These are phyloP conservation scores for Pyronema domesticum DNA, from an alignment of 495 filamentous ascomycete genomes.

Conservation along the genomic window DNA sequence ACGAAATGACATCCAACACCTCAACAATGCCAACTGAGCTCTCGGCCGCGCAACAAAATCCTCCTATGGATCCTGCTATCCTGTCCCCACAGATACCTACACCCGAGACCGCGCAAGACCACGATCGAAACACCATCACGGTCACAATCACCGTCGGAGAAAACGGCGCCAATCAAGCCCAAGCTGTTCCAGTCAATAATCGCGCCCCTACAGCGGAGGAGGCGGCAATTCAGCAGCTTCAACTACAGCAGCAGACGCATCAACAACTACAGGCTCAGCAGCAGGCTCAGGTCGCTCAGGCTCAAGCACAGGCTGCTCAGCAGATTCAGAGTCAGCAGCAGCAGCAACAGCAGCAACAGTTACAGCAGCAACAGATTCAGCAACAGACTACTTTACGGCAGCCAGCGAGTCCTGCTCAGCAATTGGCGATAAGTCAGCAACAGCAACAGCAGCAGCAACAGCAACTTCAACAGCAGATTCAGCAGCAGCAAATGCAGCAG, in stretches of 20 bases:
- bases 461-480: conserved; percentile 6
- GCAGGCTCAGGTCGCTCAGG: conserved; percentile 3
- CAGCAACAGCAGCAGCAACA: conserved; percentile 18
- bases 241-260: conserved; percentile 6
- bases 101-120: conserved; percentile 18
- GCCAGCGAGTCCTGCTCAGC: neutral
- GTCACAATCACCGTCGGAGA: neutral
- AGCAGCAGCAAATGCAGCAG: conserved; percentile 6
- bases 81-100: conserved; percentile 23
- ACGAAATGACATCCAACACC: conserved; percentile 24
- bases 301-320: neutral
- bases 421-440: conserved; percentile 12
- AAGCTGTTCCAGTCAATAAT: neutral
- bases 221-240: conserved; percentile 8
- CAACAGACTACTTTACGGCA: conserved; percentile 3
- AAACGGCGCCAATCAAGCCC: neutral
- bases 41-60: conserved; percentile 27
- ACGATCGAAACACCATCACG: conserved; percentile 15
- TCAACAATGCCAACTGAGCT: conserved; percentile 30
- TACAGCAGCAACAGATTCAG: conserved; percentile 6
- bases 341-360: conserved; percentile 17
- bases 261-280: conserved; percentile 8
- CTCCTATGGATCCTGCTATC: conserved; percentile 29
- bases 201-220: neutral
- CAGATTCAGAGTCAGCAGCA: conserved; percentile 11